phyloP scores from a whole-genome alignment of 192 early-diverging fungal species.

The Rhizophagus clarus region DNA sequence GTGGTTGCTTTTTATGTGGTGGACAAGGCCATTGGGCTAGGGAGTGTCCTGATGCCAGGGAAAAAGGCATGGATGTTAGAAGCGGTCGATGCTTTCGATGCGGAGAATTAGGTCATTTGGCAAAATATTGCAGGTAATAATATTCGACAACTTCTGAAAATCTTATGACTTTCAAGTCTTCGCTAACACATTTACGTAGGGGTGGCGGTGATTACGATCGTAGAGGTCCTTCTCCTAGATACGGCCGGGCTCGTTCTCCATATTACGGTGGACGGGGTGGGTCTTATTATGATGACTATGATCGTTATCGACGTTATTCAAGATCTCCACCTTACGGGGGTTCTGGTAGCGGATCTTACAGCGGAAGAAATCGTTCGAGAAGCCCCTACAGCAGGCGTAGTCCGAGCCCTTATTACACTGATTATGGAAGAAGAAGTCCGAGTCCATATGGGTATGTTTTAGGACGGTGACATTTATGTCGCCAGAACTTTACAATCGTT shows the following conservation, averaged over 20 bases:
- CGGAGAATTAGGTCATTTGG: conserved; percentile 54
- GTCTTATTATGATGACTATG: conserved; percentile 40
- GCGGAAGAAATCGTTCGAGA: conserved; percentile 18
- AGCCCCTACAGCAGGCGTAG: conserved; percentile 22
- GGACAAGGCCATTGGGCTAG: conserved; percentile 57
- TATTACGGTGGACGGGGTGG: conserved; percentile 36
- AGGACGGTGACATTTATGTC: conserved; percentile 17
- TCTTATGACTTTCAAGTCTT: no score
- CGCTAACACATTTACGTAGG: conserved; percentile 14
- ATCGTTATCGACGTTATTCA: conserved; percentile 44
- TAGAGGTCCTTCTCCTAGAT: conserved; percentile 37
- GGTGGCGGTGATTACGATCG: conserved; percentile 44
- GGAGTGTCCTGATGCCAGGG: conserved; percentile 54
- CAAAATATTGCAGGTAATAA: conserved; percentile 50
- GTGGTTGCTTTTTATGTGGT: conserved; percentile 57
- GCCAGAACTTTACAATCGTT: background rate
- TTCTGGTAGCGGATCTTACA: conserved; percentile 33
- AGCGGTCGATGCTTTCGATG: conserved; percentile 60
- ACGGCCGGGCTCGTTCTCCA: conserved; percentile 43
- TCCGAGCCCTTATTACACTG: conserved; percentile 26
- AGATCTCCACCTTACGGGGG: conserved; percentile 47
- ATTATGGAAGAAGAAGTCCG: conserved; percentile 28
- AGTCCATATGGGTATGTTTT: conserved; percentile 36
- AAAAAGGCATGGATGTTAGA: conserved; percentile 59
- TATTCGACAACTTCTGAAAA: background rate